A percentile compares a stretch with the other conserved stretches of the same genome.
Conservation (phyloP, 495 filamentous ascomycete species). For the Podospora pseudocomata region DNA sequence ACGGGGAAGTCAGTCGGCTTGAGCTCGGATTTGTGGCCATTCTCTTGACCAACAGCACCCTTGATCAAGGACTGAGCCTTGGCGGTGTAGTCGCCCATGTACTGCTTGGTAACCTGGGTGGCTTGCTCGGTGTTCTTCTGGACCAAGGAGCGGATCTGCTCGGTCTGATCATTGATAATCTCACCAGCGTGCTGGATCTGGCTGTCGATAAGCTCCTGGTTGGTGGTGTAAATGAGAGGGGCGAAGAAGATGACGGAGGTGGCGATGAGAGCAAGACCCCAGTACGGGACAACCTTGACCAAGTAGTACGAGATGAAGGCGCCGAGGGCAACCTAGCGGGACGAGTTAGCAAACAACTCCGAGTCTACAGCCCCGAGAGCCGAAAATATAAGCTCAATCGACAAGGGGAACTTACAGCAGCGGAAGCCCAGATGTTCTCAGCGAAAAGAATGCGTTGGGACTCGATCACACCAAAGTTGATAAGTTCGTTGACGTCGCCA, state of each 20-base stretch:
- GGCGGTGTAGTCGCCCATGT: slow-evolving; percentile 75
- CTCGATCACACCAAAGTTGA: slow-evolving; percentile 98
- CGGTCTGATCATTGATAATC: slow-evolving; percentile 75
- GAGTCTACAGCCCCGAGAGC: slow-evolving; percentile 12
- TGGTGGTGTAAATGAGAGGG: slow-evolving; percentile 87
- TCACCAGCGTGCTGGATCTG: slow-evolving; percentile 69
- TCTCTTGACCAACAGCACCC: slow-evolving; percentile 30
- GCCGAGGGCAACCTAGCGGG: slow-evolving; percentile 40
- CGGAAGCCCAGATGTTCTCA: slow-evolving; percentile 81
- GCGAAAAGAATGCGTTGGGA: slow-evolving; percentile 91
- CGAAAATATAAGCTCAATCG: slow-evolving; percentile 5
- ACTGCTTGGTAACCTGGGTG: slow-evolving; percentile 71
- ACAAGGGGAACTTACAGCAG: slow-evolving; percentile 59
- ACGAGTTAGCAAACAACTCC: slow-evolving; percentile 18
- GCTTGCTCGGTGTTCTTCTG: slow-evolving; percentile 76
- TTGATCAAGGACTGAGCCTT: slow-evolving; percentile 74
- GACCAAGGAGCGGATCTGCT: slow-evolving; percentile 74
- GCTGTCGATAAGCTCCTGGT: slow-evolving; percentile 88
- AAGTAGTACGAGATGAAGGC: slow-evolving; percentile 89
- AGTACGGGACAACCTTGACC: slow-evolving; percentile 89
- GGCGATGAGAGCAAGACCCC: slow-evolving; percentile 79
- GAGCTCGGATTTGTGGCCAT: slow-evolving; percentile 14
- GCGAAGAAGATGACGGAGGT: slow-evolving; percentile 74
- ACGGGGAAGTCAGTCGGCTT: slow-evolving; percentile 56
- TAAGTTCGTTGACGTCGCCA: slow-evolving; percentile 83